Percentiles rank a stretch among this genome's conserved stretches.
phyloP scores from a whole-genome alignment of 2,329 filamentous ascomycete species.

The Grosmannia serpens region DNA sequence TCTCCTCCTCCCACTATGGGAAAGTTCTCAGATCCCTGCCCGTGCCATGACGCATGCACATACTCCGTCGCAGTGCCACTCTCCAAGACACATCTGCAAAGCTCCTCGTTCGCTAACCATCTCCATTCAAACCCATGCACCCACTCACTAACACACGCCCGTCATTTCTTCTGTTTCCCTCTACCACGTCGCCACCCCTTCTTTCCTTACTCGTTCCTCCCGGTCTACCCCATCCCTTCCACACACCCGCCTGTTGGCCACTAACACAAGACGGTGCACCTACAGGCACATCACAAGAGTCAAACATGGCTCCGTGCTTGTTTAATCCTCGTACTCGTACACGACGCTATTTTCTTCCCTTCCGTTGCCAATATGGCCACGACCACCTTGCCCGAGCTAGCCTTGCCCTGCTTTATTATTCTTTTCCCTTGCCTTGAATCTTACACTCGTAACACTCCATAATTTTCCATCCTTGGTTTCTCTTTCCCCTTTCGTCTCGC shows the following conservation, averaged over 20 bases:
- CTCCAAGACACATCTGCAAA: slow-evolving; percentile 1
- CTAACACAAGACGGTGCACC: background rate
- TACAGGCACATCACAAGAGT: slow-evolving; percentile 14
- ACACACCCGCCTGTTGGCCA: background rate
- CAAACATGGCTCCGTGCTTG: slow-evolving; percentile 18
- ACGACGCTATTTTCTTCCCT: slow-evolving; percentile 9
- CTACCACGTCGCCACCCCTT: background rate
- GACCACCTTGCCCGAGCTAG: slow-evolving; percentile 6
- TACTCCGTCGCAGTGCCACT: background rate
- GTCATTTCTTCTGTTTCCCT: slow-evolving; percentile 3
- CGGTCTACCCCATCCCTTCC: slow-evolving; percentile 1
- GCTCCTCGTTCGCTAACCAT: background rate
- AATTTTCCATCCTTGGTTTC: background rate
- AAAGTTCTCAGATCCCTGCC: slow-evolving; percentile 9
- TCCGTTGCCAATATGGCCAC: slow-evolving; percentile 20
- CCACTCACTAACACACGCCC: slow-evolving; percentile 3
- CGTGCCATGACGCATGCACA: slow-evolving; percentile 9
- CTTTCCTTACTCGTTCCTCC: background rate
- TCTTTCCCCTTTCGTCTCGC: background rate
- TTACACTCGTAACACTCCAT: background rate
- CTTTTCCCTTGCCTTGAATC: background rate
- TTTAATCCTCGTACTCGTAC: slow-evolving; percentile 6
- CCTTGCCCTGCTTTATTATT: slow-evolving; percentile 5
- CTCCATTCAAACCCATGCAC: slow-evolving; percentile 6
- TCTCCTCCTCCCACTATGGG: background rate